These are phyloP conservation scores for Ceratobasidium theobromae DNA, from an alignment of 1,284 basidiomycete species.

Conservation along the genomic window DNA sequence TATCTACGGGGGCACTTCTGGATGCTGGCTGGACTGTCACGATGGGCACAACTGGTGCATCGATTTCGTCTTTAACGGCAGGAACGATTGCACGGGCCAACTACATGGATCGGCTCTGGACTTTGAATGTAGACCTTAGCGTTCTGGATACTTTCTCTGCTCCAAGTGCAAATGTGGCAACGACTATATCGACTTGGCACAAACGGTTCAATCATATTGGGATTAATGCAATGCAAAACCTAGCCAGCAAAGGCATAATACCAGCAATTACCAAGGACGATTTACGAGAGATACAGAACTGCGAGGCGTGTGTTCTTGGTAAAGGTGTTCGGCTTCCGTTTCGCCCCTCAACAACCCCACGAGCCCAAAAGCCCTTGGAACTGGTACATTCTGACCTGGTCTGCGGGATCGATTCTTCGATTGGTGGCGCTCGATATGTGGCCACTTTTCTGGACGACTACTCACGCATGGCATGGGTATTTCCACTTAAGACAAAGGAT, in stretches of 20 bases:
- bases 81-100: too few relatives aligned
- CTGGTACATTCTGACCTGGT: conserved; percentile 37
- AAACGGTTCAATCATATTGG: neutral
- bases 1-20: neutral
- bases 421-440: conserved; percentile 31
- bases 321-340: conserved; percentile 31
- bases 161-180: neutral
- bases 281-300: conserved; percentile 4
- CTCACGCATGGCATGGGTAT: conserved; percentile 29
- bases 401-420: conserved; percentile 19
- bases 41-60: too few relatives aligned
- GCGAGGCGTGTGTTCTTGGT: conserved; percentile 31
- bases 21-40: neutral
- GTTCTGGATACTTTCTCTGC: neutral
- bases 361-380: neutral
- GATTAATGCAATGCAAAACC: neutral
- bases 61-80: too few relatives aligned
- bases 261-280: neutral
- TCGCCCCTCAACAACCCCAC: neutral
- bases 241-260: neutral
- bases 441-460: conserved; percentile 35
- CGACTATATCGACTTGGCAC: neutral
- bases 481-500: conserved; percentile 29
- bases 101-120: neutral
- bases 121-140: neutral